A percentile compares a stretch with the other conserved stretches of the same genome.
Evolutionary conservation across 1,284 basidiomycete species (phyloP).

Genomic region (Cryptococcus depauperatus): DNA sequence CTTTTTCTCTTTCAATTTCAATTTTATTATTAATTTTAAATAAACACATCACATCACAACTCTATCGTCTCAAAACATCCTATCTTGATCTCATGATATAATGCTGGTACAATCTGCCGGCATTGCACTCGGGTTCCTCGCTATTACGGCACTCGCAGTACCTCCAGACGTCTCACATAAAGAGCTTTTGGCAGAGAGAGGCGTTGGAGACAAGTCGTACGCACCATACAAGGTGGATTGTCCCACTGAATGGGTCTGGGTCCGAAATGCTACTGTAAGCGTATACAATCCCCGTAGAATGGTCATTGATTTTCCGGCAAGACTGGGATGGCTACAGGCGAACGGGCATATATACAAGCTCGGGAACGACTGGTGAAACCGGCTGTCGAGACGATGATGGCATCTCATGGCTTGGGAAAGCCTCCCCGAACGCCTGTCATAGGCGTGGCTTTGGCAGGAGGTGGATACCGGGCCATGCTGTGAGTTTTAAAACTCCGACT

Average conservation of each 20-base stretch:
- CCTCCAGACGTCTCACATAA: neutral
- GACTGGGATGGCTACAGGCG: constrained; percentile 28
- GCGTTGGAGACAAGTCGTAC: constrained; percentile 22
- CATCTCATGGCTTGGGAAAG: constrained; percentile 20
- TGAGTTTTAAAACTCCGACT: constrained; percentile 11
- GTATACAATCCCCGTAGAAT: constrained; percentile 2
- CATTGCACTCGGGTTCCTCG: neutral
- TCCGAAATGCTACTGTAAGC: constrained; percentile 37
- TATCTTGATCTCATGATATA: no score
- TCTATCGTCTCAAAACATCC: no score
- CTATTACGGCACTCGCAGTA: neutral
- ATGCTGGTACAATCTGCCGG: no score
- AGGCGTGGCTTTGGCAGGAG: constrained; percentile 46
- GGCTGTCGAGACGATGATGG: constrained; percentile 26
- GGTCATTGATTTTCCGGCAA: neutral
- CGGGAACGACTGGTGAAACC: constrained; percentile 19
- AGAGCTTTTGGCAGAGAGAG: neutral
- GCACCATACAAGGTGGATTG: constrained; percentile 39
- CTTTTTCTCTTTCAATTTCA: no score
- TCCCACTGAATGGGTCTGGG: constrained; percentile 33
- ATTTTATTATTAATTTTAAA: no score
- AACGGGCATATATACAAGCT: constrained; percentile 28
- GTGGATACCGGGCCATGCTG: constrained; percentile 49
- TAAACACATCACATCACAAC: no score
- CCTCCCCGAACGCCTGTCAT: constrained; percentile 42